phyloP scores from a whole-genome alignment of 2,329 filamentous ascomycete genomes.

The Triangularia setosa region DNA sequence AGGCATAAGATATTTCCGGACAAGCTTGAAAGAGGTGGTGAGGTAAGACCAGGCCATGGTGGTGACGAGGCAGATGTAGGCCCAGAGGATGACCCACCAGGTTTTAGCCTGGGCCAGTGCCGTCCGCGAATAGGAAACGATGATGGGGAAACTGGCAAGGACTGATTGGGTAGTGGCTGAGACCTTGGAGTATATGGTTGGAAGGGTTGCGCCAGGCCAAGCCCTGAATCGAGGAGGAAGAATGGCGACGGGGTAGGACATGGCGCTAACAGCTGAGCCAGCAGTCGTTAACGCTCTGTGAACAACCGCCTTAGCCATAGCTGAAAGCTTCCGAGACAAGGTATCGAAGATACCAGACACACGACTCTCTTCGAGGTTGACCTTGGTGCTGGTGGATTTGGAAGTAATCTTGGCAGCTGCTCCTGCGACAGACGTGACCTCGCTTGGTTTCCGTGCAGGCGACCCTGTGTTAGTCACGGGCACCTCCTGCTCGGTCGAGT shows the following conservation, averaged over 20 bases:
- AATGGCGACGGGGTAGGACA: neutral
- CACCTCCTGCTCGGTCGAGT: neutral
- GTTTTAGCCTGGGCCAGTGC: neutral
- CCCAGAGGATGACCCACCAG: neutral
- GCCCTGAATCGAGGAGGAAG: neutral
- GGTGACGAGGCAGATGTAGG: neutral
- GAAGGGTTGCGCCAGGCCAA: neutral
- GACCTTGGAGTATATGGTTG: neutral
- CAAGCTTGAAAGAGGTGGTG: neutral
- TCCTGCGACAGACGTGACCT: neutral
- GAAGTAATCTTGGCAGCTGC: neutral
- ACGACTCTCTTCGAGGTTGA: neutral
- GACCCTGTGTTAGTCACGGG: neutral
- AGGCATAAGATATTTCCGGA: neutral
- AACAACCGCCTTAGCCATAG: neutral
- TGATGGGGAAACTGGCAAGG: neutral
- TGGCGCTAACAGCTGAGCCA: neutral
- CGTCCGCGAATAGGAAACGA: neutral
- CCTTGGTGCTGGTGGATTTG: neutral
- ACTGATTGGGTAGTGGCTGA: neutral
- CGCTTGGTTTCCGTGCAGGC: neutral
- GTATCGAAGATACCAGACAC: neutral
- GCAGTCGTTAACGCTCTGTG: neutral
- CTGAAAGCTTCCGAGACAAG: neutral
- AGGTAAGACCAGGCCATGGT: neutral